Percentiles rank a stretch among this genome's conserved stretches.
Evolutionary conservation across 2,329 filamentous ascomycete genomes (phyloP).

Genomic region (Trichophyton verrucosum): DNA sequence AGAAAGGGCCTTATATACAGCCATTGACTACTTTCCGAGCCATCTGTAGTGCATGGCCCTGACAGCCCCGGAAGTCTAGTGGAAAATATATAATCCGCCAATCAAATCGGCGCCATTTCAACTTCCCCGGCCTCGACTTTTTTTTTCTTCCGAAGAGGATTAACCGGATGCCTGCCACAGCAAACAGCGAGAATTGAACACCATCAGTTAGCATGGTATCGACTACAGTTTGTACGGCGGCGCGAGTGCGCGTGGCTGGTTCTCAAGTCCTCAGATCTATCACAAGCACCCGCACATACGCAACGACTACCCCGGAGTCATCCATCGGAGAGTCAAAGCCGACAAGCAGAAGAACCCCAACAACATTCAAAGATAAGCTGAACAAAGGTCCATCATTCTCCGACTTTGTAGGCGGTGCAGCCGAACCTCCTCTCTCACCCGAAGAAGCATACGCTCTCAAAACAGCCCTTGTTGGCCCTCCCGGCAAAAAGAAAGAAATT

Average conservation of each 20-base stretch:
- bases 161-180: background rate
- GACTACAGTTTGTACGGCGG: background rate
- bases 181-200: background rate
- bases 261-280: background rate
- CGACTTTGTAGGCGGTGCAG: constrained; percentile 45
- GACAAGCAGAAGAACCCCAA: constrained; percentile 33
- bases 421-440: constrained; percentile 32
- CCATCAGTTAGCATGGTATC: background rate
- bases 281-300: constrained; percentile 23
- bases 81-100: constrained; percentile 4
- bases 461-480: constrained; percentile 49
- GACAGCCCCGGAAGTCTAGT: background rate
- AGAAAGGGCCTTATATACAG: background rate
- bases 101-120: background rate
- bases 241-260: background rate
- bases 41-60: background rate
- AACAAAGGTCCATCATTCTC: constrained; percentile 53
- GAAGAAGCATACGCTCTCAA: constrained; percentile 48
- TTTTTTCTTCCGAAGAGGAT: background rate
- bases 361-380: constrained; percentile 49
- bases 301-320: constrained; percentile 24
- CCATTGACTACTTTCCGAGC: background rate
- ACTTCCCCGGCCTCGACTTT: background rate
- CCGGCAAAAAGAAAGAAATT: constrained; percentile 52
- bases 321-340: constrained; percentile 22